phyloP scores from a whole-genome alignment of 2,329 filamentous ascomycete species.

The Colletotrichum lindemuthianum region DNA sequence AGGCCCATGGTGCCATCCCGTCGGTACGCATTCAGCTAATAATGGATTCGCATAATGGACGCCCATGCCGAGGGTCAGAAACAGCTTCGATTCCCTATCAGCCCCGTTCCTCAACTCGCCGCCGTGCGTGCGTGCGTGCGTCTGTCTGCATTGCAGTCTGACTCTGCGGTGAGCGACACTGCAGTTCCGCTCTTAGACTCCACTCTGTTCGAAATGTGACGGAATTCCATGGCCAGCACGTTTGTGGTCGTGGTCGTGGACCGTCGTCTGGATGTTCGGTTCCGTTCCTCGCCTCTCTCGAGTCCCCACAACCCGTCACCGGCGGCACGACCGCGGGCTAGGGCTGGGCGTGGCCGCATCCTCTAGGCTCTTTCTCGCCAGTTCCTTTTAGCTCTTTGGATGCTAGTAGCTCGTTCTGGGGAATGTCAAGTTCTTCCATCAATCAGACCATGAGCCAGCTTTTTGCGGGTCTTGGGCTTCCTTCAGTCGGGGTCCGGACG shows the following conservation, averaged over 20 bases:
- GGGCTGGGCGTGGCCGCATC: conserved; percentile 17
- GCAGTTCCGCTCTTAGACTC: not conserved
- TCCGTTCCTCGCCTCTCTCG: not conserved
- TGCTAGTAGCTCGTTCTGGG: conserved; percentile 2
- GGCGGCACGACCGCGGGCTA: not conserved
- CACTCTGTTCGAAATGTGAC: not conserved
- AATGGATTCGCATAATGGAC: conserved; percentile 17
- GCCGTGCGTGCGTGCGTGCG: conserved; percentile 3
- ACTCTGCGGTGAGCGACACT: conserved; percentile 1
- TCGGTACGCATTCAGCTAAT: conserved; percentile 8
- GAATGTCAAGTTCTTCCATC: conserved; percentile 27
- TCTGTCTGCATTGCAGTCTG: not conserved
- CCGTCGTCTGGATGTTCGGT: not conserved
- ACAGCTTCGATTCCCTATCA: conserved; percentile 3
- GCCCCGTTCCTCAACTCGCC: conserved; percentile 8
- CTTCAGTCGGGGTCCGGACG: too few species aligned
- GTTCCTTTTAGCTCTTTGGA: not conserved
- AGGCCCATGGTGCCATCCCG: conserved; percentile 11
- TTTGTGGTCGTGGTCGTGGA: not conserved
- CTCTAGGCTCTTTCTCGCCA: not conserved
- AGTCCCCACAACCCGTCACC: conserved; percentile 6
- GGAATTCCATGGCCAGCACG: not conserved
- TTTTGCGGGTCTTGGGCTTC: not conserved
- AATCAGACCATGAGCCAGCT: conserved; percentile 13
- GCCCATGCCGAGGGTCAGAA: not conserved